Conservation (phyloP, 2,329 filamentous ascomycete species). For the Exophiala xenobiotica region DNA sequence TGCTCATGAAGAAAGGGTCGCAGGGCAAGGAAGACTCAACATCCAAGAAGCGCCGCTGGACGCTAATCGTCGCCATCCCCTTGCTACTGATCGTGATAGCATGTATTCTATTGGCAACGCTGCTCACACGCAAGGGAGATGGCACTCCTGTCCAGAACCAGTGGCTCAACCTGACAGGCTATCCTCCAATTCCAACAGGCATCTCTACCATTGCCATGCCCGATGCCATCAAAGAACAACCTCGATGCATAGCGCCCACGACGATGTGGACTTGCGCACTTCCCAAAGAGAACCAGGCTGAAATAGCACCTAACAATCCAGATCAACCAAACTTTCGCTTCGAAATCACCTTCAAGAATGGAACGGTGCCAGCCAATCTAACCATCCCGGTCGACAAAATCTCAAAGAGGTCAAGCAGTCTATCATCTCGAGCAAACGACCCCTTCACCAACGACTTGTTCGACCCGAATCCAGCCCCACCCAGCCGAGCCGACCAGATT, state of each 20-base stretch:
- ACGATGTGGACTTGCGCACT: constrained; percentile 84
- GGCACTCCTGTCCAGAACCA: constrained; percentile 49
- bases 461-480: constrained; percentile 47
- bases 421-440: constrained; percentile 35
- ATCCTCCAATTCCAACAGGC: constrained; percentile 82
- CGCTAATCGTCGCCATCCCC: constrained; percentile 60
- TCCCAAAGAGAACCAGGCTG: constrained; percentile 72
- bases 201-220: constrained; percentile 75
- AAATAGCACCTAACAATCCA: constrained; percentile 61
- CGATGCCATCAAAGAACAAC: constrained; percentile 62
- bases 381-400: constrained; percentile 54
- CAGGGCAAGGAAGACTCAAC: constrained; percentile 35
- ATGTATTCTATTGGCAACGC: constrained; percentile 56
- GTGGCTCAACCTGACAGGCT: constrained; percentile 84
- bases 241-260: constrained; percentile 68
- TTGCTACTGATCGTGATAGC: constrained; percentile 45
- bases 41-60: constrained; percentile 42
- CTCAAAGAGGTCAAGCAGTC: constrained; percentile 38
- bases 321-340: constrained; percentile 77
- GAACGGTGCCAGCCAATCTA: constrained; percentile 56
- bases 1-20: constrained; percentile 7
- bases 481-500: constrained; percentile 64
- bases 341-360: constrained; percentile 65
- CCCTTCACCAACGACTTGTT: constrained; percentile 40
- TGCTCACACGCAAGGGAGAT: constrained; percentile 51